Evolutionary conservation across 2,329 filamentous ascomycete species (phyloP), one percentile per base, ranked within the genome.

Genomic region (Aspergillus versicolor): DNA sequence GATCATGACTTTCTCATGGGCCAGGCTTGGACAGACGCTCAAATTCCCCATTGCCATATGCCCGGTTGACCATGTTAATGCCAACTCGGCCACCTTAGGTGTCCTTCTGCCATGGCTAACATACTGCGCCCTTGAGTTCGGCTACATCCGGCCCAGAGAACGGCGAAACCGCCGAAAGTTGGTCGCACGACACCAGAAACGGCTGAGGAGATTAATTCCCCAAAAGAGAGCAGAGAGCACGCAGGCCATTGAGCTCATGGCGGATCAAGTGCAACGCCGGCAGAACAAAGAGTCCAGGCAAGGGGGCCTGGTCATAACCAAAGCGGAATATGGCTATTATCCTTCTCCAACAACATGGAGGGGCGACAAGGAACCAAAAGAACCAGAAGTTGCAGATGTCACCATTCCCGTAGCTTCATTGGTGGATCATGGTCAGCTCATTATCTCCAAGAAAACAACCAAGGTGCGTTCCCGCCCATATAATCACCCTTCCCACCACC

Each of bases 331-430:
- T 61, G 76, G 74, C 8, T 68, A 73, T 60, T 63, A 68, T 41
- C 68, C 73, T 7, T 62, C 67, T 32, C 3, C 19, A 19, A 63
- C 60, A 21, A 69, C 66, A 58, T 27, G 30, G 27, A 69, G 67
- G 44, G 54, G 56, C 8, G 64, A 64, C 30, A 54, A 50, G 12
- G 63, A 61, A 13, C 61, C 58, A 17, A 61, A 54, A 8, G 67
- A 71, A 27, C 57, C 63, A 19, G 65, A 70, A 27, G 58, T 70
- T 3, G 67, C 70, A 13, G 74, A 78, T 64, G 76, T 78, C 30
- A 77, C 75, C 3, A 70, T 77, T 32, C 73, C 76, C 5, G 70
- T 78, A n/a, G 76, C 76, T 53, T 73, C 73, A n/a, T 64, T 77
- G 52, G 76, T 79, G 12, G 73, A 77, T 45, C 70, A 69, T 34